Evolutionary conservation across 768 basidiomycete species (phyloP), one percentile per base, ranked within the genome.

Genomic region (Kwoniella sp.): DNA sequence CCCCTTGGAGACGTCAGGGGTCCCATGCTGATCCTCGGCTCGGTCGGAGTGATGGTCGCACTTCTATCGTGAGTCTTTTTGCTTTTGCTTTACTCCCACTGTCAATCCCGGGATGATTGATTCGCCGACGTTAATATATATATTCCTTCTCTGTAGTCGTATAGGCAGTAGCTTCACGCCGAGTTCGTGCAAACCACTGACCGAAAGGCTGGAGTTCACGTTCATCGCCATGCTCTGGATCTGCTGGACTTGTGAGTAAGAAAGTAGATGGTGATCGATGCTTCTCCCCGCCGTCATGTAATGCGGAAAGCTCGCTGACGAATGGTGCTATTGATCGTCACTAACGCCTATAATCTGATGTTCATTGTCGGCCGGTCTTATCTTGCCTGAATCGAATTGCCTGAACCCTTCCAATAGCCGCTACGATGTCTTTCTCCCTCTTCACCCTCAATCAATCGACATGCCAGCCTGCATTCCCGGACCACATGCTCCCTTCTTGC

Each of bases 341-440:
- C 5, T 34, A 13, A 5, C 34, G 34, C 5, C 13, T 13, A 34
- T 34, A 13, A 5, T 13, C 34, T 13, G 13, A 34, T 34, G 5
- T 34, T 34, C 34, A 5, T 34, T 34, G 34, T 34, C n/a, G n/a
- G n/a, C n/a, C n/a, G n/a, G n/a, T n/a, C n/a, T n/a, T n/a, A n/a
- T n/a, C n/a, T 52, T 52, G 26, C 50, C 8, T 51, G 9, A 51
- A 17, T 8, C 50, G 9, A 51, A 51, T 51, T 25, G n/a, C n/a
- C 9, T 9, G 50, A n/a, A n/a, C 29, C 55, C 15, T 12, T 13
- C 31, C 20, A 50, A 26, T 50, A 77, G 76, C 76, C 22, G 72
- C 74, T 4, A 75, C 74, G 1, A 75, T 77, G 74, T 63, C 72
- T 8, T 77, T 75, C 65, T 73, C 73, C 13, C 67, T 72, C 2